Conservation (phyloP, 1,284 basidiomycete genomes). For the Trametes versicolor region DNA sequence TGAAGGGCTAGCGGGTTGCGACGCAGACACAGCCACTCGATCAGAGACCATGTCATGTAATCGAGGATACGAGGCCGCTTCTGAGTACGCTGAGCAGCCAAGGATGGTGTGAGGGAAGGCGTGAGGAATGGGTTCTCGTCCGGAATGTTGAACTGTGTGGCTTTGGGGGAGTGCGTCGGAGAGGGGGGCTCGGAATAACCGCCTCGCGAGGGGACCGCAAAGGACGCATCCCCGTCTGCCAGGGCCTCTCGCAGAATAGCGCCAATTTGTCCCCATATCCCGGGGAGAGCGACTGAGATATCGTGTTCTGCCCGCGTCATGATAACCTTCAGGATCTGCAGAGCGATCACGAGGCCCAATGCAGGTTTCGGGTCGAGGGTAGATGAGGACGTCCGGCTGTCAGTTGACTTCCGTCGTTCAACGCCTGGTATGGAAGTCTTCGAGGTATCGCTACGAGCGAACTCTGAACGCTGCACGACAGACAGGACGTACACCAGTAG, state of each 20-base stretch:
- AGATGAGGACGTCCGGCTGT: constrained; percentile 44
- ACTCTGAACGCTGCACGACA: constrained; percentile 50
- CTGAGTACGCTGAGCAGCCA: constrained; percentile 37
- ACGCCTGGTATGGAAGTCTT: constrained; percentile 33
- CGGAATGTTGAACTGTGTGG: constrained; percentile 39
- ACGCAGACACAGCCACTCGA: constrained; percentile 73
- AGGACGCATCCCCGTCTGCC: constrained; percentile 66
- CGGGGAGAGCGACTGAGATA: constrained; percentile 60
- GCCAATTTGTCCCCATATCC: constrained; percentile 70
- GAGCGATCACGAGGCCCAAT: constrained; percentile 59
- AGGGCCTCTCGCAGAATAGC: constrained; percentile 59
- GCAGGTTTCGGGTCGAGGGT: constrained; percentile 46
- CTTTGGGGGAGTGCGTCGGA: constrained; percentile 54
- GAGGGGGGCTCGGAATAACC: constrained; percentile 54
- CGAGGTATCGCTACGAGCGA: constrained; percentile 29
- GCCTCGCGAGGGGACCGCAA: constrained; percentile 54
- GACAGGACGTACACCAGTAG: constrained; percentile 68
- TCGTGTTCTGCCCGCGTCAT: constrained; percentile 70
- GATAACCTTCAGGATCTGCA: constrained; percentile 79
- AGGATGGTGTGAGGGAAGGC: constrained; percentile 36
- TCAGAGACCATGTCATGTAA: constrained; percentile 78
- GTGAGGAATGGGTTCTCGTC: constrained; percentile 41
- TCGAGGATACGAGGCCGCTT: constrained; percentile 68
- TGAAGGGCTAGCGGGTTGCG: constrained; percentile 73
- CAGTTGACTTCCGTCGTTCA: constrained; percentile 56